Evolutionary conservation across 1,284 basidiomycete genomes (phyloP), one percentile per base, ranked within the genome.

Genomic region (Phellopilus nigrolimitatus): DNA sequence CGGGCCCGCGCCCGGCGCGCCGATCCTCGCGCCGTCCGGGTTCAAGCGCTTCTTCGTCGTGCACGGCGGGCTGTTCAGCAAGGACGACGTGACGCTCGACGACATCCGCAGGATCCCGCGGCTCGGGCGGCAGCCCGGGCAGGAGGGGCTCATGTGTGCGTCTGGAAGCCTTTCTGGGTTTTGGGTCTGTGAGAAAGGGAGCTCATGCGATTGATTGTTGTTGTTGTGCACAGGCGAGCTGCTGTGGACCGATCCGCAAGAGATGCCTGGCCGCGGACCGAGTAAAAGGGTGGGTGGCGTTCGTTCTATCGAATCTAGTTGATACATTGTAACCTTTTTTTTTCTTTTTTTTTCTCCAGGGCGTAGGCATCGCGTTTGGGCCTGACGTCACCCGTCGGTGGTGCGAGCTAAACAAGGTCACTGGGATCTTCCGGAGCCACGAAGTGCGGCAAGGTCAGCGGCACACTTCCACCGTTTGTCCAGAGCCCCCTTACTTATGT

Each of bases 231-330:
- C 63, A 79, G 82, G 75, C 21, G 80, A 83, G 78, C 66, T 85
- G 24, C 75, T 97, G 19, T 97, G 94, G 94, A 97, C 93, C 6
- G 97, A 99, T 70, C 95, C 97, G 21, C 95, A 98, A 68, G 84
- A 88, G 37, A 67, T 75, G 40, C 83, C 82, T 10, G 97, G 97
- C n/a, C 84, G 97, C 34, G 95, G 95, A 0, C 95, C 95, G 3
- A 95, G 91, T 63, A 99, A 99, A 76, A 83, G 97, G 47, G 90
- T 91, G 62, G 48, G 78, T 50, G 28, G 13, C 28, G 6, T 43
- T 40, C n/a, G n/a, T n/a, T n/a, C n/a, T n/a, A n/a, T n/a, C n/a
- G n/a, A n/a, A n/a, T n/a, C n/a, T n/a, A n/a, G 13, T 45, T 53
- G 38, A 22, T 40, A 57, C 17, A 49, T 28, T 33, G 28, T 34